Evolutionary conservation across 129 eudicot genomes (phyloP).

Genomic region (Heracleum sosnowskyi): DNA sequence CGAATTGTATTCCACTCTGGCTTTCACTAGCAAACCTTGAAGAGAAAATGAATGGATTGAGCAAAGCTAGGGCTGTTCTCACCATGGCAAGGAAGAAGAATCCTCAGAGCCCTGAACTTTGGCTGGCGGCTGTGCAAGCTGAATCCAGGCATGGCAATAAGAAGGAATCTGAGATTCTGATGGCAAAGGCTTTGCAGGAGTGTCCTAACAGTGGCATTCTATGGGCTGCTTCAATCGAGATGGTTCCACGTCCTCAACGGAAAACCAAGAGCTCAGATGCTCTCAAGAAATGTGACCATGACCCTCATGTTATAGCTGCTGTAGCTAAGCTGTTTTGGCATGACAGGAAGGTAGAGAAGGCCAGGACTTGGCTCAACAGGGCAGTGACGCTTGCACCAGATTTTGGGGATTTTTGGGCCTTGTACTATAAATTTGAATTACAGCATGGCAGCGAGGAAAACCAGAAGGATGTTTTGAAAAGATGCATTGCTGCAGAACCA

Average conservation of each 20-base stretch:
- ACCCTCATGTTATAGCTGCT: constrained; percentile 77
- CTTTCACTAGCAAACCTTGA: constrained; percentile 78
- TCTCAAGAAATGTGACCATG: constrained; percentile 60
- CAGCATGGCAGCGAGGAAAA: constrained; percentile 77
- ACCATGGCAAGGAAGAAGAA: constrained; percentile 84
- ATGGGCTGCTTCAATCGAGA: constrained; percentile 86
- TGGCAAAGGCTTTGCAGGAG: constrained; percentile 92
- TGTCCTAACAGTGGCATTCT: constrained; percentile 84
- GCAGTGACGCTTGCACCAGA: constrained; percentile 82
- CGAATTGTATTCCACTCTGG: constrained; percentile 73
- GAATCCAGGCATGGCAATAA: constrained; percentile 70
- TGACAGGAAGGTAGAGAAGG: constrained; percentile 84
- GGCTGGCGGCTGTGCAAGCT: constrained; percentile 87
- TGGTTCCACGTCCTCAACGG: constrained; percentile 83
- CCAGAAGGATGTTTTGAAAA: constrained; percentile 66
- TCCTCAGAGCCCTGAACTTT: constrained; percentile 79
- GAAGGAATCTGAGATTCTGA: constrained; percentile 71
- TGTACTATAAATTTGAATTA: constrained; percentile 65
- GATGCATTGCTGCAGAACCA: constrained; percentile 74
- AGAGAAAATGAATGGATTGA: constrained; percentile 66
- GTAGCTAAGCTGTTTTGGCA: constrained; percentile 93
- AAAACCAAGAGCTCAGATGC: constrained; percentile 68
- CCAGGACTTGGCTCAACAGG: constrained; percentile 73
- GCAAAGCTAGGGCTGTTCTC: constrained; percentile 82
- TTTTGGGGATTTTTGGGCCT: constrained; percentile 90